phyloP scores from a whole-genome alignment of 768 basidiomycete species.

The Russula foetens region DNA sequence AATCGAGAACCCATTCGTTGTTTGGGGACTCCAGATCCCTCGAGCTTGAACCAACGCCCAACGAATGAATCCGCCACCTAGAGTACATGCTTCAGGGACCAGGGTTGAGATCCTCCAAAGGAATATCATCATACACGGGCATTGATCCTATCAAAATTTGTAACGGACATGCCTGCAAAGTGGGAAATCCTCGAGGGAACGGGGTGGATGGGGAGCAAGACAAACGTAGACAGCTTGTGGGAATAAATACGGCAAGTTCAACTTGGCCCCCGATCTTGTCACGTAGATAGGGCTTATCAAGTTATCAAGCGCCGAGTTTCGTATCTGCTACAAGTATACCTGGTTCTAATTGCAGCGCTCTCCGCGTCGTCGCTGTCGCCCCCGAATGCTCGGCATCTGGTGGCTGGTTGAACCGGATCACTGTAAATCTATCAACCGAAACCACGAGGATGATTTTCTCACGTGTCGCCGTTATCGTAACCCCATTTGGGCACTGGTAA shows the following conservation, averaged over 20 bases:
- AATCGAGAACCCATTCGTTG: constrained; percentile 30
- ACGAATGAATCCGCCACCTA: constrained; percentile 28
- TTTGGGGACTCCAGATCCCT: constrained; percentile 28
- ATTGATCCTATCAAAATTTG: constrained; percentile 11
- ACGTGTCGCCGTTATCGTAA: too few species aligned
- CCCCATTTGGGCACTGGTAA: too few species aligned
- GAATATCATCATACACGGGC: constrained; percentile 2
- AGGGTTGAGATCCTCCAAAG: not conserved
- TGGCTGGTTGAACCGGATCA: too few species aligned
- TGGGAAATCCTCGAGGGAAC: not conserved
- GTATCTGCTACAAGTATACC: too few species aligned
- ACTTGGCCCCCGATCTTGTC: too few species aligned
- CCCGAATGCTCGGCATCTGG: too few species aligned
- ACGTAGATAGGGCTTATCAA: too few species aligned
- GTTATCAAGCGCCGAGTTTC: too few species aligned
- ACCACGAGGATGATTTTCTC: too few species aligned
- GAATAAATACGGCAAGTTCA: not conserved
- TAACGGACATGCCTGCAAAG: not conserved
- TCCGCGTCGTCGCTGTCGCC: too few species aligned
- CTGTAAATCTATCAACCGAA: too few species aligned
- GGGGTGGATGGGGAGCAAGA: not conserved
- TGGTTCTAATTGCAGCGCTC: too few species aligned
- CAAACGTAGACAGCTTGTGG: not conserved
- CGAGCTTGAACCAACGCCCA: constrained; percentile 29
- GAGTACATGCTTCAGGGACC: not conserved